A percentile compares a stretch with the other conserved stretches of the same genome.
Conservation (phyloP, 352 stramenopile species). For the Phytophthora pluvialis region DNA sequence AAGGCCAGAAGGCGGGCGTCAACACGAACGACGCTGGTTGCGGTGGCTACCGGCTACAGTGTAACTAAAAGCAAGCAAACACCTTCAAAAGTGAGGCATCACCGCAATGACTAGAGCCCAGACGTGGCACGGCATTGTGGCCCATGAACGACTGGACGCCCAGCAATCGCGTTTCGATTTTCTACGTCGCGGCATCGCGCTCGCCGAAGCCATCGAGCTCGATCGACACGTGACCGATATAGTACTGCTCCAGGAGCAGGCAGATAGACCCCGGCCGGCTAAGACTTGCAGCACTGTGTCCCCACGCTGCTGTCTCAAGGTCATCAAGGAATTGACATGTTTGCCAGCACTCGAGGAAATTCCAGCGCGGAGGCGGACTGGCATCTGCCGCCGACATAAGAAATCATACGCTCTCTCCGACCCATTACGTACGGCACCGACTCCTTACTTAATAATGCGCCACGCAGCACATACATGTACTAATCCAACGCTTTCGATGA, state of each 20-base stretch:
- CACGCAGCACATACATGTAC: background rate
- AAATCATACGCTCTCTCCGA: background rate
- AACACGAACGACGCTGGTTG: constrained; percentile 1
- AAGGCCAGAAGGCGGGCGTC: background rate
- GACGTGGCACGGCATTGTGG: constrained; percentile 4
- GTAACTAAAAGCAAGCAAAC: background rate
- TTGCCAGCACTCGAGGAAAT: constrained; percentile 12
- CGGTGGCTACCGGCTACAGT: background rate
- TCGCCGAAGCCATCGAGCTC: background rate
- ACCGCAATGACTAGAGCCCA: constrained; percentile 2
- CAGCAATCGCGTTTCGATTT: constrained; percentile 12
- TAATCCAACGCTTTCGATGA: background rate
- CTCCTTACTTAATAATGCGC: background rate
- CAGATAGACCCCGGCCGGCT: background rate
- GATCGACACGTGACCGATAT: background rate
- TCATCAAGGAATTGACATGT: constrained; percentile 6
- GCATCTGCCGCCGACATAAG: constrained; percentile 7
- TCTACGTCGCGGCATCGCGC: constrained; percentile 1
- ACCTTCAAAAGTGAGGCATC: constrained; percentile 13
- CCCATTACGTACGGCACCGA: background rate
- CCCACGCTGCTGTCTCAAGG: background rate
- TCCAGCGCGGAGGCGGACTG: background rate
- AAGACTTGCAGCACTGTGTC: background rate
- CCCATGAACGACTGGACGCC: constrained; percentile 5
- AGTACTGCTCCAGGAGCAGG: too few species aligned